Conservation (phyloP, 1,139 yeast genomes). For the Debaryomyces robertsiae region DNA sequence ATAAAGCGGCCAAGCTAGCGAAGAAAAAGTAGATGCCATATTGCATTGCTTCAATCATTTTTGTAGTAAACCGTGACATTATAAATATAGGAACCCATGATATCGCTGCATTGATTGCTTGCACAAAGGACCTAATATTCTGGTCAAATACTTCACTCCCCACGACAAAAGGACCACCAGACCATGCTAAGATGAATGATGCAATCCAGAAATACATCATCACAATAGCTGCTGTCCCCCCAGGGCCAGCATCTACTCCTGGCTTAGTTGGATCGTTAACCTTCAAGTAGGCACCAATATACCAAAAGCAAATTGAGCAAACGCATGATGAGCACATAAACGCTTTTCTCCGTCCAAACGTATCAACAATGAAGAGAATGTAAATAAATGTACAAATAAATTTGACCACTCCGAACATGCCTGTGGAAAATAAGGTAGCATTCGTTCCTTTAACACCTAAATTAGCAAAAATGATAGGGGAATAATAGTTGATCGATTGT, state of each 20-base stretch:
- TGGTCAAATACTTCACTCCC: conserved; percentile 48
- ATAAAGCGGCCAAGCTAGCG: conserved; percentile 34
- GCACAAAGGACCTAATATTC: conserved; percentile 45
- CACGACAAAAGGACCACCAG: conserved; percentile 48
- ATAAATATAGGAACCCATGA: conserved; percentile 48
- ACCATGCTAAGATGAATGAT: conserved; percentile 46
- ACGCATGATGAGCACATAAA: conserved; percentile 41
- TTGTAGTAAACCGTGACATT: conserved; percentile 41
- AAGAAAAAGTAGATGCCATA: conserved; percentile 47
- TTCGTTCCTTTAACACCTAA: conserved; percentile 44
- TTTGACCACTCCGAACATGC: conserved; percentile 47
- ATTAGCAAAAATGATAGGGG: conserved; percentile 43
- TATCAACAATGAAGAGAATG: conserved; percentile 40
- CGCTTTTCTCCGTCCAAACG: conserved; percentile 41
- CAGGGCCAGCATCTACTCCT: conserved; percentile 41
- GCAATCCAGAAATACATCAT: conserved; percentile 50
- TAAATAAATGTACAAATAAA: conserved; percentile 40
- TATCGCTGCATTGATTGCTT: conserved; percentile 46
- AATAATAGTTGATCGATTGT: conserved; percentile 49
- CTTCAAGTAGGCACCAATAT: conserved; percentile 45
- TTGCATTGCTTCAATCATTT: conserved; percentile 41
- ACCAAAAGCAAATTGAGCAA: conserved; percentile 46
- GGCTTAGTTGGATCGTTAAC: conserved; percentile 41
- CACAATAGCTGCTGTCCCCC: conserved; percentile 46
- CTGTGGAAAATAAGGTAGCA: conserved; percentile 44